phyloP scores from a whole-genome alignment of 257 asterid species.

The Gardenia jasminoides region DNA sequence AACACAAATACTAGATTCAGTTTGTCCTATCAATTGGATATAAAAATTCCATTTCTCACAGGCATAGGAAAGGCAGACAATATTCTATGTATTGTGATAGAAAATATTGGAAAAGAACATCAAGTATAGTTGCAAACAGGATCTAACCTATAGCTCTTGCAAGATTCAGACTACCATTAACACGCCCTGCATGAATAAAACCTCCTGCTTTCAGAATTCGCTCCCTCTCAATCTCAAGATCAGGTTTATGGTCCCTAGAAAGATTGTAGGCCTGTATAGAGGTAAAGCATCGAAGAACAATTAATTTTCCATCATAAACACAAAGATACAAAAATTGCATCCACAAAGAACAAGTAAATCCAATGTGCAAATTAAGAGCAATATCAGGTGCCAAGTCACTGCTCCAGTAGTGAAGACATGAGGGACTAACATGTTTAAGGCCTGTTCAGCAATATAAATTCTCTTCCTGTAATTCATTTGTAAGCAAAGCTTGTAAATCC shows the following conservation, averaged over 20 bases:
- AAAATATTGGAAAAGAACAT: neutral
- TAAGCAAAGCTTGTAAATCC: neutral
- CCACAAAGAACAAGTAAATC: neutral
- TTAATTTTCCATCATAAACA: neutral
- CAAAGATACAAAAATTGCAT: neutral
- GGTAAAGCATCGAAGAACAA: conserved; percentile 5
- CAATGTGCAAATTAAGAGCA: neutral
- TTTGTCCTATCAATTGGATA: neutral
- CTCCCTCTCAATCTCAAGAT: conserved; percentile 86
- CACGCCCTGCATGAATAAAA: conserved; percentile 92
- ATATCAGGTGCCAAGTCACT: neutral
- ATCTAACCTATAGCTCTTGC: conserved; percentile 87
- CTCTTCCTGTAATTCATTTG: neutral
- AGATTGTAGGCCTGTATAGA: conserved; percentile 78
- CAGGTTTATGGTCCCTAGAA: conserved; percentile 97
- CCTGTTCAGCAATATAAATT: neutral
- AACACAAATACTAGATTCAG: neutral
- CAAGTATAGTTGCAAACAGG: conserved; percentile 5
- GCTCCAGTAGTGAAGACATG: neutral
- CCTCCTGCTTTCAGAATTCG: conserved; percentile 94
- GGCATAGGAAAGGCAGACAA: neutral
- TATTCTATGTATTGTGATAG: neutral
- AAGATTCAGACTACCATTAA: conserved; percentile 90
- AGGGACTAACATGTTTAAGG: neutral
- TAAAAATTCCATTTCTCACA: neutral